Base-by-base conservation (phyloP, 163 green algal genomes). In the Trebouxia gelatinosa region DNA sequence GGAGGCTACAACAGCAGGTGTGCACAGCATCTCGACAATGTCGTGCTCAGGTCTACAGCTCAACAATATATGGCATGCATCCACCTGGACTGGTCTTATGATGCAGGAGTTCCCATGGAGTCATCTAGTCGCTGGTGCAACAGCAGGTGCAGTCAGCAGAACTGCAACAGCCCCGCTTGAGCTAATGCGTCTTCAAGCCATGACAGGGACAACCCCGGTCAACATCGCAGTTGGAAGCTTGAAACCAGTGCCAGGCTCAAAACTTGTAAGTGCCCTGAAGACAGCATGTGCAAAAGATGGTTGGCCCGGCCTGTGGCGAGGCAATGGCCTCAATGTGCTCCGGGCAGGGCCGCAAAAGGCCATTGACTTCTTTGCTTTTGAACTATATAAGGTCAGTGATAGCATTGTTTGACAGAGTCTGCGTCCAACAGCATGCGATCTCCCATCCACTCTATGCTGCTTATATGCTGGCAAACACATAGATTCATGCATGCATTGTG, bases 281-380 rank as follows among this genome's bases (percentile, higher is more conserved):
- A 29, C 40, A 32, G 68, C 68, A 16, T 77, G 86, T 46, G 43
- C 29, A 9, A 59, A 75, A 19, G 79, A 78, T 9, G 91, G 92
- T 23, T 89, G 86, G 82, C 68, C n/a, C 0, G 89, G 79, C 1
- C 32, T 78, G 32, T 78, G 48, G 87, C 83, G 81, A 13, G 93
- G 93, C 74, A 97, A 97, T 80, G 58, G 84, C 28, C 80, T 91
- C 32, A 97, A 96, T 77, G 90, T 96, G 64, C 38, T 93, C 35
- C 81, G 91, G 23, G 88, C 82, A 26, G 90, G 89, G 5, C 92
- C 92, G 5, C 89, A 93, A 70, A 94, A 96, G 65, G 90, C 90
- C 0, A 83, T 97, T 9, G 92, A 97, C 82, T 97, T 97, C 81
- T 96, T 96, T 57, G 83, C 83, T 0, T 97, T 96, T 79, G 91